phyloP scores from a whole-genome alignment of 345 rosid species.

The Clausena lansium region DNA sequence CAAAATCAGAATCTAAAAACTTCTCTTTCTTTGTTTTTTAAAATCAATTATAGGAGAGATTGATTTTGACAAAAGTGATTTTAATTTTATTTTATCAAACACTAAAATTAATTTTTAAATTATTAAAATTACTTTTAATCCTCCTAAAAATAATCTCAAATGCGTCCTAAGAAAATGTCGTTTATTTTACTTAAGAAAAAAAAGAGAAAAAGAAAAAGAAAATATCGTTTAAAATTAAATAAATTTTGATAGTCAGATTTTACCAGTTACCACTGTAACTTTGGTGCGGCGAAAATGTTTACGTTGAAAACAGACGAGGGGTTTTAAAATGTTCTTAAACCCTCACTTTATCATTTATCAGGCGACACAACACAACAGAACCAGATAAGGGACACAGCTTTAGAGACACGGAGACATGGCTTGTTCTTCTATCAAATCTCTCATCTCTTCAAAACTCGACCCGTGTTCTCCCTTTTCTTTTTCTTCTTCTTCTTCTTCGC shows the following conservation, averaged over 20 bases:
- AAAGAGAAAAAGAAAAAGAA: too few relatives aligned
- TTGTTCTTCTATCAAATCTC: conserved; percentile 34
- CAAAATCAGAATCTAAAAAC: too few relatives aligned
- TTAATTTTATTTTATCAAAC: too few relatives aligned
- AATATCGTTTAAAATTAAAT: too few relatives aligned
- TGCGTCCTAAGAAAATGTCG: too few relatives aligned
- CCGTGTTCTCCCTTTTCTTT: conserved; percentile 13
- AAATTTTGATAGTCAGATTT: neutral
- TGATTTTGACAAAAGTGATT: too few relatives aligned
- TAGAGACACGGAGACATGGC: conserved; percentile 31
- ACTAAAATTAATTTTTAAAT: too few relatives aligned
- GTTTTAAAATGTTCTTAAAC: neutral
- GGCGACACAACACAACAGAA: neutral
- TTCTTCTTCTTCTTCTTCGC: conserved; percentile 4
- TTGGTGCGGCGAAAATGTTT: neutral
- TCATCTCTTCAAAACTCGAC: conserved; percentile 22
- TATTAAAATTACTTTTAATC: too few relatives aligned
- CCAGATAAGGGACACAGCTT: conserved; percentile 14
- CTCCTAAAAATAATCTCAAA: too few relatives aligned
- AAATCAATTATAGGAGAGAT: too few relatives aligned
- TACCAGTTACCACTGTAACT: neutral
- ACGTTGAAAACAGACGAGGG: neutral
- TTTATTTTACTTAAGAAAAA: too few relatives aligned
- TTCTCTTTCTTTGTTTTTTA: too few relatives aligned
- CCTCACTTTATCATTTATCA: neutral